Evolutionary conservation across 2,329 filamentous ascomycete species (phyloP), one percentile per base, ranked within the genome.

Genomic region (Xylaria hypoxylon): DNA sequence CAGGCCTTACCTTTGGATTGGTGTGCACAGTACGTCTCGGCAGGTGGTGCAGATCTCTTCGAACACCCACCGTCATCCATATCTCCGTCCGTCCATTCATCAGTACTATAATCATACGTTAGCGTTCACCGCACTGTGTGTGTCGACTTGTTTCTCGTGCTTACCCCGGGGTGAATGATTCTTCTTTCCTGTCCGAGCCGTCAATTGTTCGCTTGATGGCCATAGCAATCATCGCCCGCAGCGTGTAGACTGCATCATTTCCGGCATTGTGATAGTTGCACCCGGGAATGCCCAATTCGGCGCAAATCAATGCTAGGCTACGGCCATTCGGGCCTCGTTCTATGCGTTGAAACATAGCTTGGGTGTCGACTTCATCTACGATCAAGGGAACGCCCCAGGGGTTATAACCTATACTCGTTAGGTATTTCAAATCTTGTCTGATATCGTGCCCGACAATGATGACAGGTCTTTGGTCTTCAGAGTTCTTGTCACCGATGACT

Each of bases 261-360:
- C 94, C 89, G 0, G 90, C 94, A 74, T 97, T 97, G 78, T 97
- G 94, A n/a, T 95, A 82, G 71, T 91, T 84, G 78, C 82, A 86
- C 47, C 83, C 86, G 0, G 80, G 73, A 8, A 96, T 86, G 2
- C 85, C 86, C 31, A 97, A 81, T 5, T 90, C 84, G 5, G 78
- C 74, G 26, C 97, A 85, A 15, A 96, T 83, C 5, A 72, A 80
- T 0, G 80, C 81, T 1, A 98, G 84, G 1, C 85, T 86, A 15
- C 85, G 84, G 3, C 83, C 76, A 2, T 90, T 81, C 0, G 75
- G 72, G 24, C 86, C 83, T 15, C 84, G 82, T 35, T 83, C 84
- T 74, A 90, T 85, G 15, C 87, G 85, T 67, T 89, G 88, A 79
- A 91, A 92, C 76, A 97, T 85, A 42, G 81, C 79, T 52, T 88